Percentiles rank a stretch among this genome's conserved stretches.
These are phyloP conservation scores for Chalara sp. DNA, from an alignment of 2,329 filamentous ascomycete genomes.

Conservation along the genomic window DNA sequence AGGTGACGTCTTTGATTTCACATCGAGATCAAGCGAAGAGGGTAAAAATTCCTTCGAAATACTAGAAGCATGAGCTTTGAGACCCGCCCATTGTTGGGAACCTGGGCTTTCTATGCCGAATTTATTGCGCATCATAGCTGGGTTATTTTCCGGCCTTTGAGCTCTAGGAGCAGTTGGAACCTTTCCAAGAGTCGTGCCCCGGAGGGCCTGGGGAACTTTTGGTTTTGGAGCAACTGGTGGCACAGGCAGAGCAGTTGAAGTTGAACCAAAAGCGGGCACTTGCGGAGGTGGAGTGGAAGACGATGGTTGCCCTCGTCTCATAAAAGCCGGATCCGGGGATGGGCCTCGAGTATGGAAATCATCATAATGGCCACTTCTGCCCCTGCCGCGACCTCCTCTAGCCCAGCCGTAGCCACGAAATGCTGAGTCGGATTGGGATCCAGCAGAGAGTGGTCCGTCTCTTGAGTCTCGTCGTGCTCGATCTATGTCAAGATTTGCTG, in stretches of 20 bases:
- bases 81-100: too few species aligned
- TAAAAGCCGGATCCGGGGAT: constrained; percentile 23
- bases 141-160: too few species aligned
- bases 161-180: too few species aligned
- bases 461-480: constrained; percentile 62
- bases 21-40: too few species aligned
- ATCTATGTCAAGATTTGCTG: constrained; percentile 59
- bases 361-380: constrained; percentile 47
- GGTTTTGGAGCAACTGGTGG: constrained; percentile 2
- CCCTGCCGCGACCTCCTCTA: constrained; percentile 41
- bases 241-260: constrained; percentile 10
- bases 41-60: too few species aligned
- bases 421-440: constrained; percentile 58
- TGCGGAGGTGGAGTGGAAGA: constrained; percentile 42
- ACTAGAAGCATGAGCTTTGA: too few species aligned
- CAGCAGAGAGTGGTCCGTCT: constrained; percentile 66
- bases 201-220: too few species aligned
- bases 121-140: too few species aligned
- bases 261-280: constrained; percentile 47
- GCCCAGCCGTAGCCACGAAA: constrained; percentile 42
- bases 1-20: too few species aligned
- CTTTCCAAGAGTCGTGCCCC: too few species aligned
- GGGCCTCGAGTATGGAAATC: constrained; percentile 39
- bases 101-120: too few species aligned
- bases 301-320: constrained; percentile 34